phyloP scores from a whole-genome alignment of 768 basidiomycete species.

The Psilocybe subaeruginosa region DNA sequence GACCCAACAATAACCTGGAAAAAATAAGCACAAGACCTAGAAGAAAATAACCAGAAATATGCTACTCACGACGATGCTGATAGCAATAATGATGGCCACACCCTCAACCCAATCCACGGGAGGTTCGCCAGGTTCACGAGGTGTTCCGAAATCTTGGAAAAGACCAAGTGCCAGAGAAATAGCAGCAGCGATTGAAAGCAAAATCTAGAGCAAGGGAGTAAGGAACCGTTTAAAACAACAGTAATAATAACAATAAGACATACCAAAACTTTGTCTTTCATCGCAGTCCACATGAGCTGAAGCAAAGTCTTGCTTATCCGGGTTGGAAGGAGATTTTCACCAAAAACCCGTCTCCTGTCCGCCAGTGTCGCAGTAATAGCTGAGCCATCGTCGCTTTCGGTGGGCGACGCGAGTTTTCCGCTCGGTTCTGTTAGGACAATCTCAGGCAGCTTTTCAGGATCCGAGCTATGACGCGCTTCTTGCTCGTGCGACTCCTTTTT shows the following conservation, averaged over 20 bases:
- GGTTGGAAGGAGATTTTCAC: conserved; percentile 72
- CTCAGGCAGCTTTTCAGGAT: conserved; percentile 29
- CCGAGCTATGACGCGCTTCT: conserved; percentile 3
- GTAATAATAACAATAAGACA: conserved; percentile 27
- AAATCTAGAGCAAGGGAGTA: conserved; percentile 50
- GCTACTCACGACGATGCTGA: conserved; percentile 69
- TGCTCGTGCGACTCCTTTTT: conserved; percentile 30
- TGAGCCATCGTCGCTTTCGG: conserved; percentile 21
- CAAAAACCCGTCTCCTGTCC: conserved; percentile 70
- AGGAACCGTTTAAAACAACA: not conserved
- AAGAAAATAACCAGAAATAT: not conserved
- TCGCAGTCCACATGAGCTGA: conserved; percentile 80
- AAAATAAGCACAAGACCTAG: conserved; percentile 12
- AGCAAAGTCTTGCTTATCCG: conserved; percentile 73
- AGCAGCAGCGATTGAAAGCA: conserved; percentile 90
- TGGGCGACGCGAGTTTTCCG: conserved; percentile 27
- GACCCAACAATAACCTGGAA: conserved; percentile 82
- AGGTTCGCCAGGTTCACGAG: conserved; percentile 58
- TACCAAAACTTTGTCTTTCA: conserved; percentile 91
- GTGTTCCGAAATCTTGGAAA: conserved; percentile 89
- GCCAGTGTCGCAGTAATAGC: conserved; percentile 49
- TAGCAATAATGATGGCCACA: conserved; percentile 78
- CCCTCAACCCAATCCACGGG: conserved; percentile 98
- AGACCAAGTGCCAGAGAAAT: conserved; percentile 93
- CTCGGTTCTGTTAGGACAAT: conserved; percentile 44